Base-by-base conservation (phyloP, 2,329 filamentous ascomycete species). In the Lachnellula subtilissima region DNA sequence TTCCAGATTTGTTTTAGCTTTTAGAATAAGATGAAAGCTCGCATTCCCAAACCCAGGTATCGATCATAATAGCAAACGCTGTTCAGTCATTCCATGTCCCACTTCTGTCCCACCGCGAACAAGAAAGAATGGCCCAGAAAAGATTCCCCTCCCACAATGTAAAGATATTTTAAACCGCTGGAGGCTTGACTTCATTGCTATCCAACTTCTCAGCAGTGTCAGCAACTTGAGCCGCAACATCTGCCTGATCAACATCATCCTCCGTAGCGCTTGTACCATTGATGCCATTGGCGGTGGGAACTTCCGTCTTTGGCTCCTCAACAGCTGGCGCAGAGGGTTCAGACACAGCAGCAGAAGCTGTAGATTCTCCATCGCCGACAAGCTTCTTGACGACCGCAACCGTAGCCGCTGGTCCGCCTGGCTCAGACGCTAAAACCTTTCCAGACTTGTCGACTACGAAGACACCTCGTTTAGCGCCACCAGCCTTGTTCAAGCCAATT, bases 401-500 rank as follows among this genome's bases (percentile, higher is more conserved):
- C 5, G 93, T 97, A 9, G 81, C 85, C 57, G 84, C 84, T 8
- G 93, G 92, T 36, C 88, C 84, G 57, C 91, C 93, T 1, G 86
- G 73, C 74, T 93, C 82, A 37, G 84, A 81, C 19, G 88, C 82
- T 39, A 95, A 78, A 22, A 96, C 84, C 72, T 92, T 91, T 56
- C 91, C 92, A 23, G 79, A 71, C 77, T 94, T 95, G 72, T 89
- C 81, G 53, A 97, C 79, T 50, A 90, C 89, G 65, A 97, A 95
- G 40, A 97, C 91, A 62, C 93, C 94, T 61, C 94, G 85, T 50
- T 82, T 84, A 15, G 91, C 96, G 58, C 90, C 87, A 73, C 85
- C 89, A 47, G 78, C 72, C 77, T 97, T 97, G 76, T 91, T 92
- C 63, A 97, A 75, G n/a, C 92, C 93, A 70, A 97, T 88, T 54